phyloP scores from a whole-genome alignment of 108 stramenopile species.

The Cyclotella sp. region DNA sequence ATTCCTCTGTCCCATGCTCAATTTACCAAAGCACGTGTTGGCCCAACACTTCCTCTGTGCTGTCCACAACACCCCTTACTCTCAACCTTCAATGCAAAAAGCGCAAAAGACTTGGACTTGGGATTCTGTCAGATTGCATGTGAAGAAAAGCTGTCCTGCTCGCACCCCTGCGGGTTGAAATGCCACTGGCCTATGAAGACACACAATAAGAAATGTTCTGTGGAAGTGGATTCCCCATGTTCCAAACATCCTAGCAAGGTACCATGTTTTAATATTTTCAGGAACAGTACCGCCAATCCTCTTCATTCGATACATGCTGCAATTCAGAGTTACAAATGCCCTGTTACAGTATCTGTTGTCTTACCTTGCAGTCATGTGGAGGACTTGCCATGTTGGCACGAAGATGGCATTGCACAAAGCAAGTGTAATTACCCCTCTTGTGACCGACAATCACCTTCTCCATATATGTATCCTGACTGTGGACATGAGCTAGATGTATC shows the following conservation, averaged over 20 bases:
- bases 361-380: slow-evolving; percentile 32
- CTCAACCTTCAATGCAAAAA: slow-evolving; percentile 11
- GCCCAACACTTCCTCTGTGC: slow-evolving; percentile 37
- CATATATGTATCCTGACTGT: slow-evolving; percentile 29
- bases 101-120: slow-evolving; percentile 26
- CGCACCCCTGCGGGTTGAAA: slow-evolving; percentile 29
- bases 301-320: slow-evolving; percentile 9
- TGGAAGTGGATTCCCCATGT: slow-evolving; percentile 32
- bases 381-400: slow-evolving; percentile 20
- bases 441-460: slow-evolving; percentile 8
- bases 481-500: slow-evolving; percentile 21
- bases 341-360: slow-evolving; percentile 9
- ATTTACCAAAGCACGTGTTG: slow-evolving; percentile 17
- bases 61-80: slow-evolving; percentile 45
- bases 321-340: slow-evolving; percentile 24
- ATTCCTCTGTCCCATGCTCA: slow-evolving; percentile 5
- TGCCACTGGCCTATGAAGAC: slow-evolving; percentile 46
- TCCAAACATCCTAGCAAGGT: slow-evolving; percentile 30
- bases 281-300: background rate
- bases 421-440: slow-evolving; percentile 11
- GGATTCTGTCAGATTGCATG: slow-evolving; percentile 35
- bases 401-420: slow-evolving; percentile 14
- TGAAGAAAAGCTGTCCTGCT: slow-evolving; percentile 23
- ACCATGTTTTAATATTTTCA: slow-evolving; percentile 6
- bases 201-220: slow-evolving; percentile 32